These are phyloP conservation scores for Drechslerella stenobrocha DNA, from an alignment of 2,329 filamentous ascomycete species.

Conservation along the genomic window DNA sequence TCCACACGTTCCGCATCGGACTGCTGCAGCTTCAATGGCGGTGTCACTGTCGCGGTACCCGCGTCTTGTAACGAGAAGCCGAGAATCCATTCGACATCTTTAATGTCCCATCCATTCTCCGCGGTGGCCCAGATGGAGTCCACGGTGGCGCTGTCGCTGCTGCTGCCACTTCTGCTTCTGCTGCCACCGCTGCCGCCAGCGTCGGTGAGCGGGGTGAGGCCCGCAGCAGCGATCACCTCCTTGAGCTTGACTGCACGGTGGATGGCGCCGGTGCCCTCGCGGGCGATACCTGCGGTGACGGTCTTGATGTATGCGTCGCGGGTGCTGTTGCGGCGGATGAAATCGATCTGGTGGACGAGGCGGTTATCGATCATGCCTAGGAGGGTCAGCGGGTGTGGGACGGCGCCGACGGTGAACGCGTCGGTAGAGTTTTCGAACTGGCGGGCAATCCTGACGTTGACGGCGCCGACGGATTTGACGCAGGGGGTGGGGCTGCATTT, in stretches of 20 bases:
- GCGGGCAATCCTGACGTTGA: conserved; percentile 26
- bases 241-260: conserved; percentile 76
- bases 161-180: background rate
- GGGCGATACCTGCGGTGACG: conserved; percentile 71
- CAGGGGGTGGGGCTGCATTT: conserved; percentile 75
- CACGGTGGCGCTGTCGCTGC: conserved; percentile 53
- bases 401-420: conserved; percentile 78
- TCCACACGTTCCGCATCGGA: conserved; percentile 61
- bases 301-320: conserved; percentile 79
- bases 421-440: conserved; percentile 66
- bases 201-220: conserved; percentile 50
- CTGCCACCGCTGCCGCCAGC: conserved; percentile 55
- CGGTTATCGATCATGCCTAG: conserved; percentile 65
- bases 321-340: conserved; percentile 68
- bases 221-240: conserved; percentile 73
- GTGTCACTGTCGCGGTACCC: conserved; percentile 57
- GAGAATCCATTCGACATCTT: conserved; percentile 85
- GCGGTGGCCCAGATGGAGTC: conserved; percentile 76
- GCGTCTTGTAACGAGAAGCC: conserved; percentile 76
- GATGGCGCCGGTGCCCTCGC: conserved; percentile 65
- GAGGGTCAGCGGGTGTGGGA: conserved; percentile 89
- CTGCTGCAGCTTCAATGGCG: conserved; percentile 57
- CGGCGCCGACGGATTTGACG: conserved; percentile 65
- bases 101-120: conserved; percentile 60
- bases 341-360: conserved; percentile 65